Conservation (phyloP, 1,139 yeast species). For the Pneumocystis sp. region DNA sequence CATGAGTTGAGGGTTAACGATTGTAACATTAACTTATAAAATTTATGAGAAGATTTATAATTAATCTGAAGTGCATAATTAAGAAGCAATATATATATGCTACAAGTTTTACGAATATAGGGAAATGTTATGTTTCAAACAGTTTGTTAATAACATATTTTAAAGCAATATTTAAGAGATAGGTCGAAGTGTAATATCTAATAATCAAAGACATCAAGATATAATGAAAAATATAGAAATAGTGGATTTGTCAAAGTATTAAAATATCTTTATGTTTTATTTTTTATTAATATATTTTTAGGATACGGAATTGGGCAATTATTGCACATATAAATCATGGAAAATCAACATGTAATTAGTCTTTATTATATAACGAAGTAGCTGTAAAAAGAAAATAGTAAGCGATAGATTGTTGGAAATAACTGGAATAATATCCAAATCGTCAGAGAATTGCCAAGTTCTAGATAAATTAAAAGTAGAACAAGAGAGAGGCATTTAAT, state of each 20-base stretch:
- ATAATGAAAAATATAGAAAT: neutral
- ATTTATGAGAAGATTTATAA: neutral
- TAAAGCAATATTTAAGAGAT: neutral
- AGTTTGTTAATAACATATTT: neutral
- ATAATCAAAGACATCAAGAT: neutral
- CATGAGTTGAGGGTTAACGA: neutral
- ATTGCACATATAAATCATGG: constrained; percentile 98
- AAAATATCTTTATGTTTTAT: constrained; percentile 11
- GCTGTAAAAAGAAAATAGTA: constrained; percentile 20
- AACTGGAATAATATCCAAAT: constrained; percentile 73
- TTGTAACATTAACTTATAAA: neutral
- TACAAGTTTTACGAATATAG: neutral
- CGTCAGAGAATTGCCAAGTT: constrained; percentile 61
- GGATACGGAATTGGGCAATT: constrained; percentile 79
- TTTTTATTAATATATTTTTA: constrained; percentile 28
- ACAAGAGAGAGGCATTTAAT: constrained; percentile 56
- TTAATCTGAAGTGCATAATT: neutral
- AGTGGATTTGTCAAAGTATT: neutral
- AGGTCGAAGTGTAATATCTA: neutral
- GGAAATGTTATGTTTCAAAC: neutral
- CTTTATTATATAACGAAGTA: neutral
- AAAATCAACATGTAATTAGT: constrained; percentile 44
- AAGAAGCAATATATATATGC: neutral
- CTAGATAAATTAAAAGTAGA: constrained; percentile 89
- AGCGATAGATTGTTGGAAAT: constrained; percentile 75